phyloP scores from a whole-genome alignment of 1,139 yeast genomes.

The Kluyveromyces sp. region DNA sequence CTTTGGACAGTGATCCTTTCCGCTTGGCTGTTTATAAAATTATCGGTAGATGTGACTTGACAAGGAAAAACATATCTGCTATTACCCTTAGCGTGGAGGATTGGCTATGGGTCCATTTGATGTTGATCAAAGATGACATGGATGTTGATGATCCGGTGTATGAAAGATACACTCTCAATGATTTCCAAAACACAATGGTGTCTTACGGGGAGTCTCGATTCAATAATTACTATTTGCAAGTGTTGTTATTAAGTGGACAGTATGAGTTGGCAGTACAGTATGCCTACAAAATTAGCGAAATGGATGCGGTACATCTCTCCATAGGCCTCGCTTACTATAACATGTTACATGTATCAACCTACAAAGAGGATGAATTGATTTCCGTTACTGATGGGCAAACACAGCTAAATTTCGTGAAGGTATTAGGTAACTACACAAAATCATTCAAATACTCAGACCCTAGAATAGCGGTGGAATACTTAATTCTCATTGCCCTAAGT shows the following conservation, averaged over 20 bases:
- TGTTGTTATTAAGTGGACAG: constrained; percentile 66
- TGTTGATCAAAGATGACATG: constrained; percentile 56
- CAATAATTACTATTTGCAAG: constrained; percentile 66
- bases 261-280: constrained; percentile 77
- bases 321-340: constrained; percentile 76
- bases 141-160: constrained; percentile 43
- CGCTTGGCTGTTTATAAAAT: constrained; percentile 86
- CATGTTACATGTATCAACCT: constrained; percentile 44
- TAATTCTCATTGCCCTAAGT: constrained; percentile 60
- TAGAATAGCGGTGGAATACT: constrained; percentile 80
- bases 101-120: constrained; percentile 93
- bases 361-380: constrained; percentile 27
- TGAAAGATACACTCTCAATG: constrained; percentile 65
- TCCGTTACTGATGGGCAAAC: constrained; percentile 30
- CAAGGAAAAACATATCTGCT: constrained; percentile 64
- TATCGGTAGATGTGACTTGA: constrained; percentile 77
- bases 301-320: constrained; percentile 86
- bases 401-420: constrained; percentile 49
- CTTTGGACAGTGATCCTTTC: constrained; percentile 74
- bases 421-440: constrained; percentile 66
- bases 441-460: constrained; percentile 83
- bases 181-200: constrained; percentile 64
- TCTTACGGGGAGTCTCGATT: constrained; percentile 72
- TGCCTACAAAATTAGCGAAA: constrained; percentile 58
- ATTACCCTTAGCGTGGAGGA: constrained; percentile 83